These are phyloP conservation scores for Gynochthodes officinalis DNA, from an alignment of 257 asterid genomes.

Conservation along the genomic window DNA sequence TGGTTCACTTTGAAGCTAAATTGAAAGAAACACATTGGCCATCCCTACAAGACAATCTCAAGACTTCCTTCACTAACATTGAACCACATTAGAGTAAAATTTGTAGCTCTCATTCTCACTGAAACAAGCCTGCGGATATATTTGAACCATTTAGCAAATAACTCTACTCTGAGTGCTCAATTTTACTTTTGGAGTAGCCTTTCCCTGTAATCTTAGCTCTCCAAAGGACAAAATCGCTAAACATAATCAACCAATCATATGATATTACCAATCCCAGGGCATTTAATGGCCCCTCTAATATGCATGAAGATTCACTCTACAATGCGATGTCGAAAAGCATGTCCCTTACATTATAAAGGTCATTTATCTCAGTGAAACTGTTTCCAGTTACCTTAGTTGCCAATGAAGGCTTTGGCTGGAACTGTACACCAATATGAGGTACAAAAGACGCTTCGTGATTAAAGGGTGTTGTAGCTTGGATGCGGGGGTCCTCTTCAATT, in stretches of 20 bases:
- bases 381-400: slow-evolving; percentile 40
- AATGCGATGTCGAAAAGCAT: slow-evolving; percentile 76
- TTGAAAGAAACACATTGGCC: no score
- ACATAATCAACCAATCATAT: background rate
- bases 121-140: background rate
- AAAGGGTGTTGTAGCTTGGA: slow-evolving; percentile 20
- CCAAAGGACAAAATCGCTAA: background rate
- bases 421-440: slow-evolving; percentile 37
- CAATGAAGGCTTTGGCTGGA: slow-evolving; percentile 39
- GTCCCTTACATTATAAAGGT: slow-evolving; percentile 62
- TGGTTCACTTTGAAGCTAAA: background rate
- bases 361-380: slow-evolving; percentile 46
- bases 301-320: slow-evolving; percentile 16
- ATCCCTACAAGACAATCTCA: background rate
- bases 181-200: background rate
- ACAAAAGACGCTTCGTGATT: slow-evolving; percentile 26
- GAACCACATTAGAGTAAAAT: background rate
- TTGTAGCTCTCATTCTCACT: background rate
- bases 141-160: background rate
- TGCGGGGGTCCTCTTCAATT: slow-evolving; percentile 25
- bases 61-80: background rate
- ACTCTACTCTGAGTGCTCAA: no score
- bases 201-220: slow-evolving; percentile 1
- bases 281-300: background rate
- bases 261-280: background rate